These are phyloP conservation scores for Daedaleopsis nitida DNA, from an alignment of 768 basidiomycete genomes.

Conservation along the genomic window DNA sequence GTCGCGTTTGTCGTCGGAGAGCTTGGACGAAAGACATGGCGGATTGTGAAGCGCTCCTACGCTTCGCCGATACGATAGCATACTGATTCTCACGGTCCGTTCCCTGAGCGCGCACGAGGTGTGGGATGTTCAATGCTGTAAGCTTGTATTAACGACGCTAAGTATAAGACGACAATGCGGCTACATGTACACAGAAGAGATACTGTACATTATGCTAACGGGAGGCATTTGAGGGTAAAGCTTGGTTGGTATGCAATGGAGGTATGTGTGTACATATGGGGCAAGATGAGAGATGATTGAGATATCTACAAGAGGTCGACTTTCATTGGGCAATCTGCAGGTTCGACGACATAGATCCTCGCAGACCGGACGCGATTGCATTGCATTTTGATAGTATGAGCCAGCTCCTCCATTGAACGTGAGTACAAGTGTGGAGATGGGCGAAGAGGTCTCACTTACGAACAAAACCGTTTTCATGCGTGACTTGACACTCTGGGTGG, in stretches of 20 bases:
- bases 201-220: background rate
- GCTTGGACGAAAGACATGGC: conserved; percentile 31
- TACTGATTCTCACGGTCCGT: no score
- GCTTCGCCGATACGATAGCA: background rate
- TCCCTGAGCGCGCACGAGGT: background rate
- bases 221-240: background rate
- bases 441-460: background rate
- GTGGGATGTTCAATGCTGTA: background rate
- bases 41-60: conserved; percentile 9
- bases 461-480: conserved; percentile 12
- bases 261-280: background rate
- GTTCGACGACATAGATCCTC: conserved; percentile 11
- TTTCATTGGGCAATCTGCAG: background rate
- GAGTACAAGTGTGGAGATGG: background rate
- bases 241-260: background rate
- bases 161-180: background rate
- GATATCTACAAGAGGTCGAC: background rate
- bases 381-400: conserved; percentile 4
- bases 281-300: background rate
- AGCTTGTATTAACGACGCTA: background rate
- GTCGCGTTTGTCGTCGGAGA: conserved; percentile 26
- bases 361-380: conserved; percentile 2
- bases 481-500: conserved; percentile 7
- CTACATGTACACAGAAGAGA: background rate
- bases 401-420: conserved; percentile 2